A percentile compares a stretch with the other conserved stretches of the same genome.
These are phyloP conservation scores for Naumovozyma castellii DNA, from an alignment of 805 yeast species.

Conservation along the genomic window DNA sequence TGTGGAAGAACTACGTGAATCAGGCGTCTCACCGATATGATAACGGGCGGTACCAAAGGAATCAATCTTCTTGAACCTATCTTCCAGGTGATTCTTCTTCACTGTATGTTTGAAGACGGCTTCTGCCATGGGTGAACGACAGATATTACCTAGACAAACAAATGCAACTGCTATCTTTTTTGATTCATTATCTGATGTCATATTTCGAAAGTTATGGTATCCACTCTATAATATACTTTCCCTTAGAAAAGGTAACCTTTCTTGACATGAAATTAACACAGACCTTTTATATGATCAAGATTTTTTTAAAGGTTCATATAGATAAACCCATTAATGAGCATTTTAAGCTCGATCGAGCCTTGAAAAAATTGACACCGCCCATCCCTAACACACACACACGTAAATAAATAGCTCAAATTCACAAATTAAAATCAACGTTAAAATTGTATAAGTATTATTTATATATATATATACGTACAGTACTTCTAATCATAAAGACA, in stretches of 20 bases:
- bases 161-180: constrained; percentile 59
- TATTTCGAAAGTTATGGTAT: constrained; percentile 1
- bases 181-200: constrained; percentile 8
- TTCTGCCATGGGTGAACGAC: constrained; percentile 98
- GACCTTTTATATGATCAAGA: background rate
- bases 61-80: constrained; percentile 50
- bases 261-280: background rate
- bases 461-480: too few species aligned
- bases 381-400: too few species aligned
- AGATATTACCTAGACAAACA: constrained; percentile 83
- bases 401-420: too few species aligned
- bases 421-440: too few species aligned
- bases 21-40: constrained; percentile 79
- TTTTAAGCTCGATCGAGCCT: too few species aligned
- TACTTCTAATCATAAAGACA: too few species aligned
- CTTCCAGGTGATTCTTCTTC: constrained; percentile 34
- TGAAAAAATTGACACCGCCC: too few species aligned
- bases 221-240: too few species aligned
- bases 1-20: constrained; percentile 57
- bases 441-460: too few species aligned
- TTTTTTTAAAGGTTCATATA: too few species aligned
- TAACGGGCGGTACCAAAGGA: constrained; percentile 85
- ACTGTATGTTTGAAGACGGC: constrained; percentile 73
- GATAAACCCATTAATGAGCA: too few species aligned
- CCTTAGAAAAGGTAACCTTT: background rate